Evolutionary conservation across 805 yeast species (phyloP), one percentile per base, ranked within the genome.

Genomic region (Saccharomycopsis sp.): DNA sequence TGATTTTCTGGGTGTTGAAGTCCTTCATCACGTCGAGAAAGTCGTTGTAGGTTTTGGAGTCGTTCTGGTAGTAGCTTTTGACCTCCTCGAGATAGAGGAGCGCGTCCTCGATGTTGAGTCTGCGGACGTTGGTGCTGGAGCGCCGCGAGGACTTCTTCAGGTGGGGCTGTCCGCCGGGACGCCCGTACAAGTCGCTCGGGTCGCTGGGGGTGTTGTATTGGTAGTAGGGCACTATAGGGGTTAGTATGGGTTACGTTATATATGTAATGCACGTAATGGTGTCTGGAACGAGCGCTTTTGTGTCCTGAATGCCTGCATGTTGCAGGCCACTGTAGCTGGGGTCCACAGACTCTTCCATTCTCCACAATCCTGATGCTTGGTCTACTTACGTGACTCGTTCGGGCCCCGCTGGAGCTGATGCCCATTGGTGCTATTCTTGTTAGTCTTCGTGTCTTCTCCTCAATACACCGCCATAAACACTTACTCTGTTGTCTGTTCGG

Each of bases 11-110:
- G 56, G 95, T 86, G 75, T 95, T 95, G 76, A 94, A 95, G 69
- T 95, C 99, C 75, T 95, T 95, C 99, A 94, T 94, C 63, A 94
- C 92, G 69, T 94, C 99, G 67, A 94, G 78, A 67, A 95, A 94
- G 71, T 89, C 91, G 71, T 94, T 94, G 77, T 94, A 94, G 50
- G 94, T 96, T 66, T 91, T 97, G 0, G 98, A 95, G 73, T 92
- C 96, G 63, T 84, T 81, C 70, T 82, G 87, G 72, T 94, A 94
- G 70, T 91, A 97, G 53, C 86, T 80, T 72, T 94, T 94, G 55
- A 94, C 99, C 72, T 91, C 97, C 69, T 95, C 99, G 64, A 94
- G 79, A 68, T 95, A 94, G 8, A 97, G 84, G 63, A 94, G 77
- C 3, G 99, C 99, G 71, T 94, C 99, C 69, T 89, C 90, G 54